Evolutionary conservation across 2,329 filamentous ascomycete genomes (phyloP), one percentile per base, ranked within the genome.

Genomic region (Ascochyta fabae): DNA sequence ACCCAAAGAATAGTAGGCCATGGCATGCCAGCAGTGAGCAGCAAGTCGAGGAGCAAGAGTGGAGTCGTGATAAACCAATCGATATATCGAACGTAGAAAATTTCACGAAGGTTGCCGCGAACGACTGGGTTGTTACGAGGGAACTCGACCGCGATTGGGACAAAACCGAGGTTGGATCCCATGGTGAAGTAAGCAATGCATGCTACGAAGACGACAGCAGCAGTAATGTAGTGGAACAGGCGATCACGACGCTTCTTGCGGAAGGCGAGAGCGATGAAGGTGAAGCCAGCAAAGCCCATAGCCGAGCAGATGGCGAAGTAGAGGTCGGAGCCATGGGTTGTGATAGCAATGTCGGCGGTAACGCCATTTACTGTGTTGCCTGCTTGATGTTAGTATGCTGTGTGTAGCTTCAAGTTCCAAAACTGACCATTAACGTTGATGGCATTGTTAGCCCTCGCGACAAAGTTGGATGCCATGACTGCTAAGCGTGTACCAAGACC

Each of bases 61-160:
- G 87, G 86, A 2, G 86, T 88, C 1, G 86, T 89, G 60, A 88
- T 79, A 71, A 81, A 75, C 84, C 84, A 87, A 64, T 87, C 85
- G 58, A 88, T 84, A 72, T 88, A 88, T 39, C 86, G 80, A 35
- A 86, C 85, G 61, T 87, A 89, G 74, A 87, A 89, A 67, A 89
- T 84, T 68, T 88, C 83, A 38, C 88, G 83, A 44, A 82, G 84
- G 1, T 74, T 69, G 6, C 84, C 84, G 2, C 72, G 58, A 3
- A 84, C 79, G 5, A 79, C 77, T 13, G 77, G 73, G 48, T 77
- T 69, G 53, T 56, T 74, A 47, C 80, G 78, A 1, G 73, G 74
- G 61, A 83, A 90, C 66, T 90, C 83, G 35, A 86, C 86, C n/a
- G 77, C 67, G 62, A 89, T 86, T 0, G 85, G 83, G 2, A 83